Base-by-base conservation (phyloP, 306 rosid species). In the Lupinus albus region DNA sequence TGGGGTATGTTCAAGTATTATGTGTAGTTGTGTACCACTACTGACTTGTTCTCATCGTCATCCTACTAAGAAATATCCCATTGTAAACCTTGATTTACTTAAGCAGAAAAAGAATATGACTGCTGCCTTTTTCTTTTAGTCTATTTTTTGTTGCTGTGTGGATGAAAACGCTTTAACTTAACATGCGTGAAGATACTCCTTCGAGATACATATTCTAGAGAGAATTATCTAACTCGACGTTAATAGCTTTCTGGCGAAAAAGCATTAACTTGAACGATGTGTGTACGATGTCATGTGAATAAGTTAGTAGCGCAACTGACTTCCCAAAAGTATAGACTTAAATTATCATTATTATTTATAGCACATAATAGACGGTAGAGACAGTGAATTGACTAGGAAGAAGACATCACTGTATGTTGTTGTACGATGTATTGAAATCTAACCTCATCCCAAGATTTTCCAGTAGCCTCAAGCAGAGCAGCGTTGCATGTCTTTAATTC, bases 371-470 rank as follows among this genome's bases (percentile, higher is more conserved):
- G 7, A 71, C 30, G 21, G 54, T 41, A 44, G 32, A 49, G 56
- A 56, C 20, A 42, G n/a, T 25, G 28, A 61, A 25, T 21, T 4
- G 44, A n/a, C 68, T 71, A 13, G 73, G 62, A 71, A 46, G 64
- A 53, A 71, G 7, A 51, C 58, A 28, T 28, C 32, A 8, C 30
- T 49, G 35, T 41, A 8, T 45, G 70, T 42, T 11, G 6, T 57
- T 21, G 49, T 33, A 45, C 56, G 66, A 56, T 61, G 69, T 63
- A 61, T 72, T 48, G 56, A 82, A 71, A 65, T 66, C 35, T 52
- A 71, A 92, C 98, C 96, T 89, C 98, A 45, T 85, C 85, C 98
- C 98, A 93, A 42, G 96, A 86, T 76, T 81, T 92, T 61, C 95
- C 98, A 28, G 89, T 70, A 60, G 94, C 83, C 72, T 89, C 96